These are phyloP conservation scores for Xerocomus nothofagi DNA, from an alignment of 1,284 basidiomycete species.

Conservation along the genomic window DNA sequence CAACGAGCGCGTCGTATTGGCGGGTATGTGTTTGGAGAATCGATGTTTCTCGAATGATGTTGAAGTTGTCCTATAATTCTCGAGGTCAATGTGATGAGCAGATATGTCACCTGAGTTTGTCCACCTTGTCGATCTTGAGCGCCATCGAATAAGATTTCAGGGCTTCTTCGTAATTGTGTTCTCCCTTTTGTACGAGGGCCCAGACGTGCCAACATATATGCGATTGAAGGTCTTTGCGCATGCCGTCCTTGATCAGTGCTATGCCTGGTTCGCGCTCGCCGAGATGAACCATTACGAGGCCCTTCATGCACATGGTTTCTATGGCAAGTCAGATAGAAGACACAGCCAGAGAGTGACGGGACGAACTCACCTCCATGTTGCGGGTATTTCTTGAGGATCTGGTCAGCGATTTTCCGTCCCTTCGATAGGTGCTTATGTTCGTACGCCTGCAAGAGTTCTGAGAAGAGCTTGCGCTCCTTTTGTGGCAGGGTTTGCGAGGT, in stretches of 20 bases:
- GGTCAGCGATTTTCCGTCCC: slow-evolving; percentile 89
- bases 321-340: slow-evolving; percentile 18
- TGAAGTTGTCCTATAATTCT: slow-evolving; percentile 79
- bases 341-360: slow-evolving; percentile 4
- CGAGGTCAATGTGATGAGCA: slow-evolving; percentile 8
- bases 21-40: slow-evolving; percentile 91
- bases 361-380: slow-evolving; percentile 83
- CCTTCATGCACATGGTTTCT: slow-evolving; percentile 96
- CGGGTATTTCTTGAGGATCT: slow-evolving; percentile 93
- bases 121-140: slow-evolving; percentile 84
- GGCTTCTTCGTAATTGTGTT: slow-evolving; percentile 89
- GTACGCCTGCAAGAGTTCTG: slow-evolving; percentile 86
- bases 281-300: slow-evolving; percentile 83
- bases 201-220: slow-evolving; percentile 99
- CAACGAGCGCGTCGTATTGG: slow-evolving; percentile 76
- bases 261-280: slow-evolving; percentile 83
- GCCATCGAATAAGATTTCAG: slow-evolving; percentile 85
- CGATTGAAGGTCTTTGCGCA: slow-evolving; percentile 85
- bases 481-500: slow-evolving; percentile 54
- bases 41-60: slow-evolving; percentile 90
- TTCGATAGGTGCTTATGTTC: slow-evolving; percentile 91
- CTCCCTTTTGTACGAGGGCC: slow-evolving; percentile 89
- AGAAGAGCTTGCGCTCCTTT: slow-evolving; percentile 88
- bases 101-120: slow-evolving; percentile 27
- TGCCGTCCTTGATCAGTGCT: slow-evolving; percentile 85